Percentiles rank a stretch among this genome's conserved stretches.
Evolutionary conservation across 305 asterid species (phyloP).

Genomic region (Withania somnifera): DNA sequence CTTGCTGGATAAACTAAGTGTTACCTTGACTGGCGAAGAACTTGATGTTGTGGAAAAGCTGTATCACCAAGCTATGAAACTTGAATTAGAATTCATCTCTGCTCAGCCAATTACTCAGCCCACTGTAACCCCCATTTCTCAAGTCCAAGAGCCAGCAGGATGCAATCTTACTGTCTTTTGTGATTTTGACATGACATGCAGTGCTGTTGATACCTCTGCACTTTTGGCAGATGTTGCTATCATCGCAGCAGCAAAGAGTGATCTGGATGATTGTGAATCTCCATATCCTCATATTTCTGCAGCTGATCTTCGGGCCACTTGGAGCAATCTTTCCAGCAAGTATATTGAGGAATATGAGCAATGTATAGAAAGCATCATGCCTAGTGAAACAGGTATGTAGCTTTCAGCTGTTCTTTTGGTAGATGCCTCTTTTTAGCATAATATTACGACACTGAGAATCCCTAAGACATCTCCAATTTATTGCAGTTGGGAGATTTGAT

Average conservation of each 20-base stretch:
- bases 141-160: slow-evolving; percentile 21
- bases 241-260: slow-evolving; percentile 25
- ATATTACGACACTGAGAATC: background rate
- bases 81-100: slow-evolving; percentile 47
- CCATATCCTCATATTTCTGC: slow-evolving; percentile 8
- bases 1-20: slow-evolving; percentile 48
- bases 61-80: slow-evolving; percentile 54
- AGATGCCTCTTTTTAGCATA: background rate
- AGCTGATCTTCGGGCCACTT: slow-evolving; percentile 23
- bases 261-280: slow-evolving; percentile 12
- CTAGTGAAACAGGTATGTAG: slow-evolving; percentile 19
- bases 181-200: slow-evolving; percentile 62
- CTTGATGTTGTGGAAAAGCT: slow-evolving; percentile 54
- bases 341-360: slow-evolving; percentile 48
- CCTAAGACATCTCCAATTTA: background rate
- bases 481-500: slow-evolving; percentile 32
- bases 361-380: slow-evolving; percentile 40
- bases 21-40: slow-evolving; percentile 62
- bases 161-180: slow-evolving; percentile 33
- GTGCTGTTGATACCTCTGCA: slow-evolving; percentile 51
- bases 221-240: slow-evolving; percentile 63
- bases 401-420: background rate
- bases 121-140: slow-evolving; percentile 38
- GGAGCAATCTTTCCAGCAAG: slow-evolving; percentile 43
- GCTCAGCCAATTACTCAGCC: slow-evolving; percentile 35